Percentiles rank a stretch among this genome's conserved stretches.
phyloP scores from a whole-genome alignment of 2,329 filamentous ascomycete genomes.

The Aspergillus candidus region DNA sequence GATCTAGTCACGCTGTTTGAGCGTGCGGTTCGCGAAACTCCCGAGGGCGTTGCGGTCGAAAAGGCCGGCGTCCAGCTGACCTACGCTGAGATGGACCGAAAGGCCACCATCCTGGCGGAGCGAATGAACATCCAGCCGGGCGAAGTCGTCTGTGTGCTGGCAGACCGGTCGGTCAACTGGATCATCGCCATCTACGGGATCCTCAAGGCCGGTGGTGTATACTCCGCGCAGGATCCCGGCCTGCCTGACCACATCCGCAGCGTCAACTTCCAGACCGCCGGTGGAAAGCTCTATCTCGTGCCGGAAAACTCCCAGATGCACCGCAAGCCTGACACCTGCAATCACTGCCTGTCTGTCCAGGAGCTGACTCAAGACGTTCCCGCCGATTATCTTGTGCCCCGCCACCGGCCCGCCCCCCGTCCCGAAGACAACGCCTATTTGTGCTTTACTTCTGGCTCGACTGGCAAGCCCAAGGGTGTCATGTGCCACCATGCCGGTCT shows the following conservation, averaged over 20 bases:
- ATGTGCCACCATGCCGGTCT: constrained; percentile 30
- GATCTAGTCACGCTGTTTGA: constrained; percentile 5
- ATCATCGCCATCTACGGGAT: constrained; percentile 6
- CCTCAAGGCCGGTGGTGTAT: constrained; percentile 6
- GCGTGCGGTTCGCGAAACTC: not conserved
- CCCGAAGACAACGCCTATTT: constrained; percentile 29
- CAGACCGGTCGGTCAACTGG: constrained; percentile 14
- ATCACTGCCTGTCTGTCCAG: not conserved
- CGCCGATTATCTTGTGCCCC: no score
- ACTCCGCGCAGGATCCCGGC: constrained; percentile 18
- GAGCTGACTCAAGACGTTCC: not conserved
- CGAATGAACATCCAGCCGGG: constrained; percentile 6
- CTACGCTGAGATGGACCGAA: constrained; percentile 3
- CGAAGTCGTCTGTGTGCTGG: constrained; percentile 9
- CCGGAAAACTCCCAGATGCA: not conserved
- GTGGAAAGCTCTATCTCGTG: not conserved
- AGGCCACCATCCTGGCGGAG: not conserved
- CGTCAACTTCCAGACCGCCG: not conserved
- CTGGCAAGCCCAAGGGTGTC: constrained; percentile 14
- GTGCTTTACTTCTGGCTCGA: constrained; percentile 40
- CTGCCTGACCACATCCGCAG: not conserved
- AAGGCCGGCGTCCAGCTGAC: constrained; percentile 1
- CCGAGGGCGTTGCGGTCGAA: not conserved
- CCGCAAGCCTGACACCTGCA: not conserved
- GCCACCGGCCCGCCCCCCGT: not conserved